A percentile compares a stretch with the other conserved stretches of the same genome.
Conservation (phyloP, 108 stramenopile species). For the Mediolabrus comicus region DNA sequence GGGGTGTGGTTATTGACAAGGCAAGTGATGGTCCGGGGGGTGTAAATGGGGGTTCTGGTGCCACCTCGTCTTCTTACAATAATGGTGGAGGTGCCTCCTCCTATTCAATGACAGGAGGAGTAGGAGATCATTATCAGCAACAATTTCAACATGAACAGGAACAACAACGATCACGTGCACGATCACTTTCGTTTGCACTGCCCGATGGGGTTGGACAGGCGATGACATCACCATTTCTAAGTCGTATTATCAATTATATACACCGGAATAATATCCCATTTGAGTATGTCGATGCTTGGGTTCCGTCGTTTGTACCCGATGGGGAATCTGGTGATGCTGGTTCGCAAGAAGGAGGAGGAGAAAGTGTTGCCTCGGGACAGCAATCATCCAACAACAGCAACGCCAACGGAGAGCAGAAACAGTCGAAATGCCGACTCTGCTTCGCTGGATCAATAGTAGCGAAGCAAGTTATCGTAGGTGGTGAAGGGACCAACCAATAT, state of each 20-base stretch:
- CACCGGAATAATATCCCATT: slow-evolving; percentile 79
- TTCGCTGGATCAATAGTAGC: slow-evolving; percentile 84
- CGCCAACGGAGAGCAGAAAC: neutral
- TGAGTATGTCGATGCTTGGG: slow-evolving; percentile 87
- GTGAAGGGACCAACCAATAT: slow-evolving; percentile 31
- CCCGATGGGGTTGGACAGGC: neutral
- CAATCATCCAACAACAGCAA: slow-evolving; percentile 2
- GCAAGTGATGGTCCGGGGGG: neutral
- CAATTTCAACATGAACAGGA: neutral
- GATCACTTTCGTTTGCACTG: neutral
- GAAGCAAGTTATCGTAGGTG: slow-evolving; percentile 32
- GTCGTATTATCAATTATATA: slow-evolving; percentile 62
- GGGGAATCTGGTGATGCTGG: neutral
- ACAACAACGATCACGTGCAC: slow-evolving; percentile 23
- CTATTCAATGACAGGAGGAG: neutral
- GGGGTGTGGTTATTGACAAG: slow-evolving; percentile 78
- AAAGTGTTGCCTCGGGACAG: neutral
- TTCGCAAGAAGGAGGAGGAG: slow-evolving; percentile 3
- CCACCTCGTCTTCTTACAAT: neutral
- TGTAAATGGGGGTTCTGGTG: neutral
- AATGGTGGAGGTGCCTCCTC: slow-evolving; percentile 4
- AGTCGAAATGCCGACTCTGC: slow-evolving; percentile 74
- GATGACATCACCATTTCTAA: slow-evolving; percentile 67
- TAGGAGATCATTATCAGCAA: neutral
- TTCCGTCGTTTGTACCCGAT: slow-evolving; percentile 82